Base-by-base conservation (phyloP, 163 green algal genomes). In the Scenedesmus sp. region DNA sequence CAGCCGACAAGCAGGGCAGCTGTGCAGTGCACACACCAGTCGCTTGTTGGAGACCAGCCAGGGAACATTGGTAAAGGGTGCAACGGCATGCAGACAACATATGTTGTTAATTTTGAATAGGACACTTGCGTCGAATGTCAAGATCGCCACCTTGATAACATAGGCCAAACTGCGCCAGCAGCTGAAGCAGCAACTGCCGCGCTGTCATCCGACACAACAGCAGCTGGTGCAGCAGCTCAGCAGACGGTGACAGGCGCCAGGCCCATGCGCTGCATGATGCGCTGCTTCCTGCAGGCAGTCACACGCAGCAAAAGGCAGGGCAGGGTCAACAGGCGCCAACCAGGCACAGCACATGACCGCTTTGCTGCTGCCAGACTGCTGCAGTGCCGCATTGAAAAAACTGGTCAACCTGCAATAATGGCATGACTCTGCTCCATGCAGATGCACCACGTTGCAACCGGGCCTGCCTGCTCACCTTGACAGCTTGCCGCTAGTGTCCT, bases 241-340 rank as follows among this genome's bases (percentile, higher is more conserved):
- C 81, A 86, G 5, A 89, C 85, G 12, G 24, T 89, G 65, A 91
- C 76, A 26, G 88, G 61, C 42, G 88, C 88, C 30, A 92, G 88
- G 26, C 88, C 88, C 81, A 92, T 89, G 20, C n/a, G 51, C 88
- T 92, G 88, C 88, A 92, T 92, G 61, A 92, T 92, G 81, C 88
- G 88, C 81, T 84, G 80, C 88, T 92, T 92, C 53, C 88, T 88
- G 88, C 46, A 70, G 33, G n/a, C 35, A 49, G 42, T 24, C 40
- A 43, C 24, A 49, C 15, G 30, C 49, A 78, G 46, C 53, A 56
- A 40, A 44, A 49, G 42, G 26, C 24, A 10, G 22, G 15, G 81
- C 49, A 40, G 30, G 22, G 22, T 26, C n/a, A 24, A 9, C 9
- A 18, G 16, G 42, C 35, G 20, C 42, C 46, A 61, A 3, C 44